A percentile compares a stretch with the other conserved stretches of the same genome.
Conservation (phyloP, 306 rosid species). For the Lathyrus sativus region DNA sequence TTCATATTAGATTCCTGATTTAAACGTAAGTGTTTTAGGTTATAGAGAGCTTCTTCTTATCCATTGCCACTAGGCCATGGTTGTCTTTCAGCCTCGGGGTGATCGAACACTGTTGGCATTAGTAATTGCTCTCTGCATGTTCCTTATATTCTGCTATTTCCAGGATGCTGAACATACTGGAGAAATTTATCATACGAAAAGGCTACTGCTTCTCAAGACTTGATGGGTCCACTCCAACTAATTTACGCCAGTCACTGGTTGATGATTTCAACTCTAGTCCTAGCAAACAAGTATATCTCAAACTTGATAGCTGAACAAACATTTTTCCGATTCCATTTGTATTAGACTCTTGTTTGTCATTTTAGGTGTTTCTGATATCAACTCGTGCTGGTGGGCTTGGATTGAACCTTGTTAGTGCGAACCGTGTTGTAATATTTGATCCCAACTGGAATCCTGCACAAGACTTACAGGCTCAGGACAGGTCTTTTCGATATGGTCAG, state of each 20-base stretch:
- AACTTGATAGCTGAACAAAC: constrained; percentile 30
- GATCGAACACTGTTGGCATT: no score
- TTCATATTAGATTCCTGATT: no score
- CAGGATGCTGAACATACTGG: constrained; percentile 95
- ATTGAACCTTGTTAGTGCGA: constrained; percentile 94
- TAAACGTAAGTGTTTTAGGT: no score
- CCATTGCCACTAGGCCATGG: no score
- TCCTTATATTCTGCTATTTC: no score
- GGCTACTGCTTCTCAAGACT: constrained; percentile 93
- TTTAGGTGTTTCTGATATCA: constrained; percentile 88
- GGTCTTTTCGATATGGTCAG: constrained; percentile 96
- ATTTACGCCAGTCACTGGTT: constrained; percentile 79
- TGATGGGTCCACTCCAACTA: constrained; percentile 91
- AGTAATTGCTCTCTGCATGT: no score
- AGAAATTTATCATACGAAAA: constrained; percentile 82
- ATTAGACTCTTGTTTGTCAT: constrained; percentile 33
- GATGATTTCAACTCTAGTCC: constrained; percentile 93
- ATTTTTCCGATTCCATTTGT: constrained; percentile 28
- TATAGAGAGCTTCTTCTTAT: no score
- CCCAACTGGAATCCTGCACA: constrained; percentile 99
- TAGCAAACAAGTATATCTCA: constrained; percentile 71
- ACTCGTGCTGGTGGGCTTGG: constrained; percentile 98
- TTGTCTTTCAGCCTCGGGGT: no score
- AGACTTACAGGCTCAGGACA: constrained; percentile 94
- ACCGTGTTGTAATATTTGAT: constrained; percentile 93